Evolutionary conservation across 257 asterid species (phyloP), one percentile per base, ranked within the genome.

Genomic region (Solanum bulbocastanum): DNA sequence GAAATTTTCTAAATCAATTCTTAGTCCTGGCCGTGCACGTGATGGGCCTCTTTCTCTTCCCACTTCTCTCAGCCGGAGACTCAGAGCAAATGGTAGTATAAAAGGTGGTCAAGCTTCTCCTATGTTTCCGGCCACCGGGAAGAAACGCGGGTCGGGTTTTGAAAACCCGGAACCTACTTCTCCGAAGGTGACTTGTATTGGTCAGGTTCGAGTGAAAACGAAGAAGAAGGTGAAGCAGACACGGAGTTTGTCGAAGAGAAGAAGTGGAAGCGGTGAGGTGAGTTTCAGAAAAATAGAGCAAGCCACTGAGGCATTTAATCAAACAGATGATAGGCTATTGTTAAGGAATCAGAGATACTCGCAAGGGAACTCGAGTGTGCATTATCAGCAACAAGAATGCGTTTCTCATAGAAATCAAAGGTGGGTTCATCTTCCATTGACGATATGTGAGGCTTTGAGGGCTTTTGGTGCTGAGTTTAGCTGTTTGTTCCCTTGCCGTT

Each of bases 141-240:
- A 92, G 87, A 94, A 93, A 69, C 88, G 94, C n/a, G 98, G 96
- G 18, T 89, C 94, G 40, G 94, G 87, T 2, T 94, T 92, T 42
- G 99, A 97, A 13, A 96, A 95, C 89, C 98, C 98, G 0, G 99
- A 96, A 83, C 99, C 99, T 1, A 93, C 99, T 89, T 97, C 99
- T 1, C 99, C 99, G 1, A 97, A 97, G 75, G 99, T 97, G 13
- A 97, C 99, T 22, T 97, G 99, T 91, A 97, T 97, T 52, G 99
- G 99, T 5, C 99, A 96, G 32, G 99, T 97, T 3, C 90, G 99
- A 15, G 99, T 97, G 32, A 97, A 97, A 90, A 92, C 96, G 22
- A 97, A 95, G 96, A 96, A 93, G 46, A 96, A 94, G 83, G 95
- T 87, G 33, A 92, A 92, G 88, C 98, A 94, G 32, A 90, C 89